Conservation (phyloP, 345 rosid genomes). For the Eucalyptus paniculata region DNA sequence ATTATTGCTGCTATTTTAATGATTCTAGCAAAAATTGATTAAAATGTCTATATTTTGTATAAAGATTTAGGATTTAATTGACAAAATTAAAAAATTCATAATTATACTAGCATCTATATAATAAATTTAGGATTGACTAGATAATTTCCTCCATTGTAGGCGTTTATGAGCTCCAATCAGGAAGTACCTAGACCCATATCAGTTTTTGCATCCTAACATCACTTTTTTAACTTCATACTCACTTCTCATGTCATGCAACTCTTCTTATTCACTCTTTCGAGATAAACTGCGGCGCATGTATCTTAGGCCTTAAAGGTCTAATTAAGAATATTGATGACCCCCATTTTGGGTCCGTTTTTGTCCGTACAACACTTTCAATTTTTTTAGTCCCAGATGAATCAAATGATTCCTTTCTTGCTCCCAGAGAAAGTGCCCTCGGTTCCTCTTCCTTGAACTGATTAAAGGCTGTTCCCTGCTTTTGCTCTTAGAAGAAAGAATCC, state of each 20-base stretch:
- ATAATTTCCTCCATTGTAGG: not conserved
- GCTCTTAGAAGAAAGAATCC: not conserved
- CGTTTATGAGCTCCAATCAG: not conserved
- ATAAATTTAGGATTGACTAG: not conserved
- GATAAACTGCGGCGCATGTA: not conserved
- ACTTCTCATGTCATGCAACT: not conserved
- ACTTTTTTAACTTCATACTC: not conserved
- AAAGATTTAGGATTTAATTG: accelerated
- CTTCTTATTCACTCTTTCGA: not conserved
- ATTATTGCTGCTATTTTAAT: accelerated
- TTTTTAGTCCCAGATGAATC: not conserved
- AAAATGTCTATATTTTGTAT: too few species aligned
- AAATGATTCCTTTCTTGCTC: not conserved
- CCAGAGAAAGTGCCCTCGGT: not conserved
- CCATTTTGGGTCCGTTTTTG: not conserved
- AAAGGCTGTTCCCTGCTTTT: not conserved
- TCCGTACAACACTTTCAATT: not conserved
- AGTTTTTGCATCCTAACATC: not conserved
- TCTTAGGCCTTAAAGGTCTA: not conserved
- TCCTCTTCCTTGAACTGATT: not conserved
- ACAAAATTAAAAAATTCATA: accelerated
- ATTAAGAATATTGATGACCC: not conserved
- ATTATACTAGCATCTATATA: accelerated
- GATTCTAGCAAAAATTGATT: not conserved
- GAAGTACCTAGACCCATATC: not conserved